Percentiles rank a stretch among this genome's conserved stretches.
These are phyloP conservation scores for Schizosaccharomyces japonicus DNA, from an alignment of 805 yeast genomes.

Conservation along the genomic window DNA sequence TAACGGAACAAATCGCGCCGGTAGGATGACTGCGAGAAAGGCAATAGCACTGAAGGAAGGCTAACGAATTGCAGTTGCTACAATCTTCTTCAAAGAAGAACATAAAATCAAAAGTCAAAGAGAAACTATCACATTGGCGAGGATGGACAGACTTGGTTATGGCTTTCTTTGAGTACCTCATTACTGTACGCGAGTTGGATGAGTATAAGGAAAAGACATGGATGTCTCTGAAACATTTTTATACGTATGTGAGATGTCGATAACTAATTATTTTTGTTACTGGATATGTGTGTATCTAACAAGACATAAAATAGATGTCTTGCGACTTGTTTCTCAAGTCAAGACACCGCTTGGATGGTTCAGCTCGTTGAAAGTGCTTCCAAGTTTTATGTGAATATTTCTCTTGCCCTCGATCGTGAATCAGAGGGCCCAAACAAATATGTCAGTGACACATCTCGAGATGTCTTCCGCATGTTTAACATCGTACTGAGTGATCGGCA, in stretches of 20 bases:
- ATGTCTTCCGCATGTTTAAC: not conserved
- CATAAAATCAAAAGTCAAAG: too few relatives aligned
- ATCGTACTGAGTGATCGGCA: constrained; percentile 1
- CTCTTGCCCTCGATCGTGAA: not conserved
- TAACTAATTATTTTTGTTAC: too few relatives aligned
- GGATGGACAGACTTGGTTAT: not conserved
- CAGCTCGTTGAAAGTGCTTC: not conserved
- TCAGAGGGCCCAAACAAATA: not conserved
- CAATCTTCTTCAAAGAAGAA: too few relatives aligned
- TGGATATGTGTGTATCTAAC: too few relatives aligned
- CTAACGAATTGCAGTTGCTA: too few relatives aligned
- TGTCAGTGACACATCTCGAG: constrained; percentile 1
- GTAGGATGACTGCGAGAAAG: not conserved
- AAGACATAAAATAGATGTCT: not conserved
- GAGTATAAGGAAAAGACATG: too few relatives aligned
- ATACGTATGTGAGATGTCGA: too few relatives aligned
- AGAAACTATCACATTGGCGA: too few relatives aligned
- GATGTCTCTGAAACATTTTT: too few relatives aligned
- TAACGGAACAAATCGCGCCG: not conserved
- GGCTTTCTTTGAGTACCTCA: not conserved
- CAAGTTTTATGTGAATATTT: not conserved
- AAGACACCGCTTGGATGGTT: not conserved
- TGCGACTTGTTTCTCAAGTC: not conserved
- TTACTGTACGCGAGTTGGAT: too few relatives aligned
- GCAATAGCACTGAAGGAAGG: too few relatives aligned